Conservation (phyloP, 148 eudicot genomes). For the Nepenthes gracilis region DNA sequence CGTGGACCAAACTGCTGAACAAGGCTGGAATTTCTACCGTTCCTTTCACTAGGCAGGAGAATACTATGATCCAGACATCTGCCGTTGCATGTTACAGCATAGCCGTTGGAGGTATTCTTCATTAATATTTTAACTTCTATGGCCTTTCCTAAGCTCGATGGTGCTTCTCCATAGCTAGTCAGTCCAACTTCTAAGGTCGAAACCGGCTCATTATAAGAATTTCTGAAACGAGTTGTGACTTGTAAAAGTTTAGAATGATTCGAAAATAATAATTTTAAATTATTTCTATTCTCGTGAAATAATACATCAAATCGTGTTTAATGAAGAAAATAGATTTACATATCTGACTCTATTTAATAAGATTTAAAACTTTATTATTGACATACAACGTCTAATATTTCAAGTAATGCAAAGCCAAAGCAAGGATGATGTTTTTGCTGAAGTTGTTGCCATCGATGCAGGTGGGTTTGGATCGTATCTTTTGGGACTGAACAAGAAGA, state of each 20-base stretch:
- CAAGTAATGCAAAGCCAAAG: too few relatives aligned
- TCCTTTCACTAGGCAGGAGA: slow-evolving; percentile 82
- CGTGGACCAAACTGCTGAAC: slow-evolving; percentile 39
- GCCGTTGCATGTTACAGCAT: slow-evolving; percentile 85
- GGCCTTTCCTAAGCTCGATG: neutral
- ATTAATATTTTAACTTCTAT: neutral
- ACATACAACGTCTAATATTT: too few relatives aligned
- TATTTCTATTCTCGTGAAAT: too few relatives aligned
- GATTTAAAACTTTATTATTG: too few relatives aligned
- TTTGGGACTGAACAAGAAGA: slow-evolving; percentile 61
- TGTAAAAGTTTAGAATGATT: too few relatives aligned
- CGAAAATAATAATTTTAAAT: too few relatives aligned
- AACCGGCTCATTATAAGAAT: too few relatives aligned
- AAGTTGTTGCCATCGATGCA: slow-evolving; percentile 8
- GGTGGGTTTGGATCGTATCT: slow-evolving; percentile 85
- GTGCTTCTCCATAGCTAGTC: neutral
- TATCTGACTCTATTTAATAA: too few relatives aligned
- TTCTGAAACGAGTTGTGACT: too few relatives aligned
- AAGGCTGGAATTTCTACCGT: slow-evolving; percentile 32
- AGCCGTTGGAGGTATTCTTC: slow-evolving; percentile 50
- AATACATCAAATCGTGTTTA: too few relatives aligned
- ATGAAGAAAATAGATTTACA: too few relatives aligned
- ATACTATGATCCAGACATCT: slow-evolving; percentile 80
- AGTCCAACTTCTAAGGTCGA: neutral
- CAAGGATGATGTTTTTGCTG: too few relatives aligned